Evolutionary conservation across 2,329 filamentous ascomycete species (phyloP).

Genomic region (Helicocarpus griseus): DNA sequence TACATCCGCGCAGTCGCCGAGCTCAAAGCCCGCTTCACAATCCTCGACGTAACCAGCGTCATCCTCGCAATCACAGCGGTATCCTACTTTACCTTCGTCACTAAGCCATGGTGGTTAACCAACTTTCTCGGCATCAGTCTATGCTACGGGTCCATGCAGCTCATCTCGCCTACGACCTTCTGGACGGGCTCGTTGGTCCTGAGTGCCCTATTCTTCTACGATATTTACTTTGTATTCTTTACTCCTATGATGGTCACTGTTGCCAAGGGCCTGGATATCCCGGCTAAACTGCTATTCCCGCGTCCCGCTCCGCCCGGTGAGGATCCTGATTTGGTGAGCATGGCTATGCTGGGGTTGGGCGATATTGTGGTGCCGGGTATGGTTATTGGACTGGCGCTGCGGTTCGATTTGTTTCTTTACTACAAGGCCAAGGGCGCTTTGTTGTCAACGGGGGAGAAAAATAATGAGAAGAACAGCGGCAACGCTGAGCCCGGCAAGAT

Average conservation of each 20-base stretch:
- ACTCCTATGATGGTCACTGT: slow-evolving; percentile 50
- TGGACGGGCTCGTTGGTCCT: slow-evolving; percentile 70
- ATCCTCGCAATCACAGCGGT: slow-evolving; percentile 46
- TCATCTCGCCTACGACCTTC: slow-evolving; percentile 86
- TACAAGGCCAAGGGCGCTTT: slow-evolving; percentile 41
- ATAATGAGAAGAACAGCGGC: background rate
- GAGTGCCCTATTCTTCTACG: slow-evolving; percentile 78
- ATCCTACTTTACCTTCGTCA: slow-evolving; percentile 54
- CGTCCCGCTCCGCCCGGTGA: slow-evolving; percentile 44
- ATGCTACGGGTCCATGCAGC: slow-evolving; percentile 69
- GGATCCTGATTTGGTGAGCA: slow-evolving; percentile 31
- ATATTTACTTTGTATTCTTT: slow-evolving; percentile 62
- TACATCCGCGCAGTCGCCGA: slow-evolving; percentile 45
- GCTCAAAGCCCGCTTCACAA: slow-evolving; percentile 33
- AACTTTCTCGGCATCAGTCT: slow-evolving; percentile 83
- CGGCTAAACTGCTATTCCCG: slow-evolving; percentile 83
- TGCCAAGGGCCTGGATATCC: slow-evolving; percentile 79
- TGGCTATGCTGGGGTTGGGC: slow-evolving; percentile 81
- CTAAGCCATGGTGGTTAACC: slow-evolving; percentile 60
- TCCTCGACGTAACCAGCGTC: slow-evolving; percentile 46
- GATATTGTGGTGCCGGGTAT: slow-evolving; percentile 90
- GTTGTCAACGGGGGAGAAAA: background rate
- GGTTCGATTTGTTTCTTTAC: slow-evolving; percentile 82
- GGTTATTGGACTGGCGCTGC: slow-evolving; percentile 74
- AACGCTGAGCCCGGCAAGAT: slow-evolving; percentile 21